A percentile compares a stretch with the other conserved stretches of the same genome.
Conservation (phyloP, 1,284 basidiomycete genomes). For the Apiotrichum gracile region DNA sequence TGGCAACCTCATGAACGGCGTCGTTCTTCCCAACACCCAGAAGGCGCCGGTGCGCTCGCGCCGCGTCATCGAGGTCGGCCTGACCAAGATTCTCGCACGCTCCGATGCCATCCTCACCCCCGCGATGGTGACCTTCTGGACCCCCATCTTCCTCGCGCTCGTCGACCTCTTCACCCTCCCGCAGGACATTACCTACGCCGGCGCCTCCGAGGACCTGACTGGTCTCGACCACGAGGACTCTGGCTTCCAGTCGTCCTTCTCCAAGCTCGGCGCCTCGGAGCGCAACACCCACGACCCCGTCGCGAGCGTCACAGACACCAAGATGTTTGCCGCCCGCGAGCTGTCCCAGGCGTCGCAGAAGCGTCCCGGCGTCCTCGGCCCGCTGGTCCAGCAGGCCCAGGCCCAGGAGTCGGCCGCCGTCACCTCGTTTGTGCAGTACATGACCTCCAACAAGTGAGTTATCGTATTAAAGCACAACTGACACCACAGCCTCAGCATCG, state of each 20-base stretch:
- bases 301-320: slow-evolving; percentile 45
- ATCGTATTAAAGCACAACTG: neutral
- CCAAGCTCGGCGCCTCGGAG: slow-evolving; percentile 74
- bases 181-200: slow-evolving; percentile 55
- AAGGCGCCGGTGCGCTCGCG: slow-evolving; percentile 75
- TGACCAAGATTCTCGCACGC: slow-evolving; percentile 71
- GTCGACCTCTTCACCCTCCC: slow-evolving; percentile 71
- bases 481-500: slow-evolving; percentile 4
- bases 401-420: slow-evolving; percentile 11
- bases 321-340: slow-evolving; percentile 42
- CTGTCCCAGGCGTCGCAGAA: slow-evolving; percentile 36
- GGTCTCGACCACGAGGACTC: slow-evolving; percentile 77
- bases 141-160: slow-evolving; percentile 62
- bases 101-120: slow-evolving; percentile 62
- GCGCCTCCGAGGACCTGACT: slow-evolving; percentile 52
- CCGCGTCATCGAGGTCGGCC: slow-evolving; percentile 76
- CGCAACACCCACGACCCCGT: slow-evolving; percentile 46
- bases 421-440: slow-evolving; percentile 39
- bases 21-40: slow-evolving; percentile 74
- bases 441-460: slow-evolving; percentile 33
- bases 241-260: slow-evolving; percentile 91
- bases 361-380: slow-evolving; percentile 43
- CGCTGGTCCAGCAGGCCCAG: slow-evolving; percentile 38
- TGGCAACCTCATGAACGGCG: slow-evolving; percentile 69
- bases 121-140: slow-evolving; percentile 64